A percentile compares a stretch with the other conserved stretches of the same genome.
phyloP scores from a whole-genome alignment of 768 basidiomycete genomes.

The Lactarius vividus region DNA sequence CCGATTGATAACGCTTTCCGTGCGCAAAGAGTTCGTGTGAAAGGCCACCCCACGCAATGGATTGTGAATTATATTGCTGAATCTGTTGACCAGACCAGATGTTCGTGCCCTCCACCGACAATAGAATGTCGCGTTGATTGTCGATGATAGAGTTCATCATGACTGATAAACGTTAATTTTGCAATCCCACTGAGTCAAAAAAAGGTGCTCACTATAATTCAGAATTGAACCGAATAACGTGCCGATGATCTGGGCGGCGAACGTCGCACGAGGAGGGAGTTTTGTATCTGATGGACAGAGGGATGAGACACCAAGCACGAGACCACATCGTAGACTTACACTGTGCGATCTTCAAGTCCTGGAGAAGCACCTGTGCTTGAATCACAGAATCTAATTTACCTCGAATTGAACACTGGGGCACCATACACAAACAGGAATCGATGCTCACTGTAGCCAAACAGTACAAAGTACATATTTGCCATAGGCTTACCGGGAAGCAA shows the following conservation, averaged over 20 bases:
- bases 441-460: slow-evolving; percentile 45
- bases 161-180: slow-evolving; percentile 31
- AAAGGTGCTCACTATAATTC: slow-evolving; percentile 33
- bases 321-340: slow-evolving; percentile 30
- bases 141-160: slow-evolving; percentile 60
- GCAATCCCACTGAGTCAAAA: neutral
- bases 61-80: slow-evolving; percentile 49
- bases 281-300: slow-evolving; percentile 37
- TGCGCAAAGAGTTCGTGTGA: slow-evolving; percentile 24
- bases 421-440: neutral
- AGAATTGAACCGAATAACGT: slow-evolving; percentile 45
- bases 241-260: slow-evolving; percentile 49
- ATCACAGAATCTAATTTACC: slow-evolving; percentile 38
- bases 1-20: slow-evolving; percentile 43
- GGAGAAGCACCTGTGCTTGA: slow-evolving; percentile 44
- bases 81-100: slow-evolving; percentile 49
- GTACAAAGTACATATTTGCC: slow-evolving; percentile 41
- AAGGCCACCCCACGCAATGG: slow-evolving; percentile 49
- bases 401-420: neutral
- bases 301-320: neutral
- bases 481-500: slow-evolving; percentile 36
- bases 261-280: slow-evolving; percentile 48
- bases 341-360: slow-evolving; percentile 49
- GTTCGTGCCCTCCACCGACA: slow-evolving; percentile 56
- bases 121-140: slow-evolving; percentile 47